Evolutionary conservation across 2,329 filamentous ascomycete genomes (phyloP).

Genomic region (Aplosporella prunicola): DNA sequence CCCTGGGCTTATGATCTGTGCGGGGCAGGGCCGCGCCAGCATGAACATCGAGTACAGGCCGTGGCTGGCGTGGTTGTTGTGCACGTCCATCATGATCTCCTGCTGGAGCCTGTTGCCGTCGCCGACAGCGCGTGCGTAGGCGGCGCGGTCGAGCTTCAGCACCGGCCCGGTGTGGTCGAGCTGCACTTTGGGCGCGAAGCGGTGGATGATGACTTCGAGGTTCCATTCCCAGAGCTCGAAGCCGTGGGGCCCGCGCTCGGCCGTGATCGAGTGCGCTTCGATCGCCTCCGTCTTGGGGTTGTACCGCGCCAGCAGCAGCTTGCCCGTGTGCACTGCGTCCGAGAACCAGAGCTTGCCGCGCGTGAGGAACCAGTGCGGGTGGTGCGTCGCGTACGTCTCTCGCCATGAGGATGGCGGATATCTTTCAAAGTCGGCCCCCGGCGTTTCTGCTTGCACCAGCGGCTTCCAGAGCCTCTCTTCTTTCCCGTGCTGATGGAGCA

Average conservation of each 20-base stretch:
- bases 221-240: constrained; percentile 58
- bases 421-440: constrained; percentile 30
- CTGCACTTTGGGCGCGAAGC: constrained; percentile 59
- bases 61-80: constrained; percentile 17
- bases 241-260: constrained; percentile 43
- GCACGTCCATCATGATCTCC: constrained; percentile 43
- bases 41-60: constrained; percentile 57
- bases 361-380: constrained; percentile 77
- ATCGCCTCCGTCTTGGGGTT: constrained; percentile 65
- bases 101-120: constrained; percentile 34
- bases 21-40: constrained; percentile 48
- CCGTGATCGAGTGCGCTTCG: constrained; percentile 60
- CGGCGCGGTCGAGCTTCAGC: constrained; percentile 29
- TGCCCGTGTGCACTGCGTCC: constrained; percentile 63
- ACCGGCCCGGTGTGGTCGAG: constrained; percentile 69
- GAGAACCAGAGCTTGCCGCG: constrained; percentile 78
- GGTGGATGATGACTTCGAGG: constrained; percentile 56
- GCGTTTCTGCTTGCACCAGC: constrained; percentile 60
- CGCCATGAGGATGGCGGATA: constrained; percentile 57
- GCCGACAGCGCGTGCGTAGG: constrained; percentile 19
- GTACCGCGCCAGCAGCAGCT: constrained; percentile 67
- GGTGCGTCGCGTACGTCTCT: constrained; percentile 62
- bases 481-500: constrained; percentile 48
- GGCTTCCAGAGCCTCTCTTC: constrained; percentile 64
- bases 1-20: constrained; percentile 26